Evolutionary conservation across 2,329 filamentous ascomycete genomes (phyloP), one percentile per base, ranked within the genome.

Genomic region (Exophiala alcalophila): DNA sequence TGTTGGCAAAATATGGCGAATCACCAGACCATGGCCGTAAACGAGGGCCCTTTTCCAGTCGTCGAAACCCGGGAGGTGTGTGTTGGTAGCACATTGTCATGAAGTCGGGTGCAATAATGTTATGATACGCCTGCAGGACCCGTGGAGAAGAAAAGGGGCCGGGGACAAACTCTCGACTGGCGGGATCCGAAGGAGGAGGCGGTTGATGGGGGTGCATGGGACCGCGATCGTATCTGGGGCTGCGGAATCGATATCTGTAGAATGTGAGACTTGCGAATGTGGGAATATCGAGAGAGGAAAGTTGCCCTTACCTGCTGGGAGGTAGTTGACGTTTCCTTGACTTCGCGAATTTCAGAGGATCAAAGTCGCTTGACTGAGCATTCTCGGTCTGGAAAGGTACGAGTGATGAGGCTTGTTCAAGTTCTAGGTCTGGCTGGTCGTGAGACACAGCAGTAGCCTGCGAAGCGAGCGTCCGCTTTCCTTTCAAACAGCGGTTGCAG

Each of bases 1-100:
- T 78, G 67, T 94, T 94, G 71, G 89, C 87, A 74, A 90, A 90
- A 70, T 98, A 98, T 2, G 91, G 92, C 5, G 87, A 94, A 38
- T 84, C 86, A 57, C 84, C 90, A 48, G 91, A 84, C 92, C 92
- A 98, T 57, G 77, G 70, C 44, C 92, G 80, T 56, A 97, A 71
- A 50, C 86, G 81, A 48, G 87, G 79, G 2, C 71, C 67, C 60
- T 75, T 75, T 38, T 72, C 55, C 12, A 74, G 68, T 8, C 72
- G 64, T 63, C 73, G 61, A 70, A 83, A 84, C 46, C 89, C 90
- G 0, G 90, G 90, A 1, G 88, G 86, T 38, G 72, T 79, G 71
- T 98, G 92, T 42, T 80, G 78, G 71, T 98, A 98, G 56, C 84
- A 81, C 59, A 98, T 76, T 32, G 89, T 85, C 71, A 97, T 80